phyloP scores from a whole-genome alignment of 169 alveolate genomes.

The Amoebophrya sp. region DNA sequence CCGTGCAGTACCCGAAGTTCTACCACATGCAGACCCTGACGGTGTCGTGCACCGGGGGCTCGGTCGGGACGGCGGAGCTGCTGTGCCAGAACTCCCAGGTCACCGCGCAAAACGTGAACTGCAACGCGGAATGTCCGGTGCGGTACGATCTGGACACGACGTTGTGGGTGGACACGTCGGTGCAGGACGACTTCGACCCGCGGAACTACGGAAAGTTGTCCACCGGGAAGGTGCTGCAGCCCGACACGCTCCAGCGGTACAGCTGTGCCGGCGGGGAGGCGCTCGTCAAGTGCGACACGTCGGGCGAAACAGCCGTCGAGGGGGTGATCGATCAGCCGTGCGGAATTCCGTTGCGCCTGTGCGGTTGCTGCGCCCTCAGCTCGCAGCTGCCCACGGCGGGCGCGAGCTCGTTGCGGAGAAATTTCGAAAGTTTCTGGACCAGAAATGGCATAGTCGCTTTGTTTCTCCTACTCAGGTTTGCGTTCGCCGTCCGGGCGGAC shows the following conservation, averaged over 20 bases:
- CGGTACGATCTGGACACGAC: not conserved
- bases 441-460: too few species aligned
- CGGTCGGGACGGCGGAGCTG: not conserved
- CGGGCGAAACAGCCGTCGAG: not conserved
- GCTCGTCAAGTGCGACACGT: not conserved
- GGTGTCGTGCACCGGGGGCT: not conserved
- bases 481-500: too few species aligned
- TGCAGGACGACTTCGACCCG: conserved; percentile 13
- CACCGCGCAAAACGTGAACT: not conserved
- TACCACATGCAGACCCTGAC: conserved; percentile 7
- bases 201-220: not conserved
- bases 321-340: not conserved
- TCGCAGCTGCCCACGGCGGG: not conserved
- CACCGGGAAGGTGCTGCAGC: not conserved
- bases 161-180: not conserved
- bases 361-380: not conserved
- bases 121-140: conserved; percentile 1
- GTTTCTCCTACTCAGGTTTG: too few species aligned
- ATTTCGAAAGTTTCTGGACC: too few species aligned
- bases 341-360: not conserved
- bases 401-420: not conserved
- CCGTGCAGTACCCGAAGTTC: not conserved
- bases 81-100: not conserved
- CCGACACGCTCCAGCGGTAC: not conserved
- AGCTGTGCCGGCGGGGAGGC: not conserved